Evolutionary conservation across 345 rosid genomes (phyloP), one percentile per base, ranked within the genome.

Genomic region (Eucalyptus tenuipes): DNA sequence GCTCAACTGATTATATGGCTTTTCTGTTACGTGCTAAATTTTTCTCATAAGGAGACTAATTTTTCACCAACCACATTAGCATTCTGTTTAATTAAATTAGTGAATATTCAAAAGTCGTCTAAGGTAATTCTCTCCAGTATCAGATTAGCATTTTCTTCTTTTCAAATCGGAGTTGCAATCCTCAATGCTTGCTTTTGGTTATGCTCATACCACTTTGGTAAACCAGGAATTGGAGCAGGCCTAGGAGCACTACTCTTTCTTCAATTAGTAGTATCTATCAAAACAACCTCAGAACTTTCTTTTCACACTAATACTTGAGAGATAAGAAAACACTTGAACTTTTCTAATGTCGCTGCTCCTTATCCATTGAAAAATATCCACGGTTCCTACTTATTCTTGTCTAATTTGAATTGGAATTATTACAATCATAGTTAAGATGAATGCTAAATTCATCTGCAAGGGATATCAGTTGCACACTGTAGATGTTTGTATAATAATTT

Each of bases 381-480:
- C 0, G 13, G 29, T 55, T 11, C 7, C 66, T 59, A 59, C 31
- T 59, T 59, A 59, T 59, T 59, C 66, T 59, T 27, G 31, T 59
- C 66, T 0, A 0, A 59, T 27, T 59, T 59, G 15, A 27, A 59
- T 59, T 59, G 66, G 66, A 59, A 59, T 59, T 59, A 0, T 59
- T 27, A 25, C 8, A 59, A 27, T 59, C 66, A 59, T 59, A 59
- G 0, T 59, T 59, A 59, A 59, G 31, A 25, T 27, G n/a, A 59
- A 11, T 50, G 55, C 55, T 27, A 25, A 1, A 25, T 59, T 59
- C 4, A 2, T 59, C n/a, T 57, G 7, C 66, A 59, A 59, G 66
- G 0, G 31, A 59, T 25, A 11, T 59, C 7, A 24, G 31, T 59
- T 27, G 66, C 0, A 59, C 31, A 59, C 0, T 5, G 15, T 59